These are phyloP conservation scores for Calocybe indica DNA, from an alignment of 768 basidiomycete species.

Conservation along the genomic window DNA sequence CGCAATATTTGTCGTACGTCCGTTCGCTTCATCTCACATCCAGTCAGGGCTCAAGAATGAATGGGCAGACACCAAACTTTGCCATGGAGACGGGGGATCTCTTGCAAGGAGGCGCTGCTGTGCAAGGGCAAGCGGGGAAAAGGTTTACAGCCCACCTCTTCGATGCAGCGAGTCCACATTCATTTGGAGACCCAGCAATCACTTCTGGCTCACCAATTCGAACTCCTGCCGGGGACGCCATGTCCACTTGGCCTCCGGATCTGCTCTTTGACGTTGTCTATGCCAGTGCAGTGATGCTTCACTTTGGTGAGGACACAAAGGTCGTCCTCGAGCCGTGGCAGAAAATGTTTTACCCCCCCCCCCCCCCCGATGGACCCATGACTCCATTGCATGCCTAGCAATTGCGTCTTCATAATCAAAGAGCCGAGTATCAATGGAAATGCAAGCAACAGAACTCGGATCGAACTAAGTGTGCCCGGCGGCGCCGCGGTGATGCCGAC, in stretches of 20 bases:
- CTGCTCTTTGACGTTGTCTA: constrained; percentile 15
- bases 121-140: constrained; percentile 4
- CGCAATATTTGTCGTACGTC: constrained; percentile 13
- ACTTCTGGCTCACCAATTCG: constrained; percentile 7
- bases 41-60: background rate
- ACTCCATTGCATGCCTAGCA: background rate
- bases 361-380: background rate
- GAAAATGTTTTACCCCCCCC: background rate
- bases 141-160: constrained; percentile 12
- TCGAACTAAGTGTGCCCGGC: background rate
- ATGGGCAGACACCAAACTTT: constrained; percentile 12
- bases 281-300: constrained; percentile 8
- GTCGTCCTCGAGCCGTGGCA: background rate
- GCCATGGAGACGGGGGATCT: constrained; percentile 10
- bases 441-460: background rate
- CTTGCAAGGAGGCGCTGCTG: constrained; percentile 1
- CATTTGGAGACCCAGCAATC: background rate
- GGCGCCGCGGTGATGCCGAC: background rate
- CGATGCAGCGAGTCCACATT: background rate
- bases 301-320: constrained; percentile 9
- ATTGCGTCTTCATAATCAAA: background rate
- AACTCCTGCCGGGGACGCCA: background rate
- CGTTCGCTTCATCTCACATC: background rate
- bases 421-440: background rate
- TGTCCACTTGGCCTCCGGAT: constrained; percentile 9